A percentile compares a stretch with the other conserved stretches of the same genome.
Conservation (phyloP, 306 rosid genomes). For the Dicorynia guianensis region DNA sequence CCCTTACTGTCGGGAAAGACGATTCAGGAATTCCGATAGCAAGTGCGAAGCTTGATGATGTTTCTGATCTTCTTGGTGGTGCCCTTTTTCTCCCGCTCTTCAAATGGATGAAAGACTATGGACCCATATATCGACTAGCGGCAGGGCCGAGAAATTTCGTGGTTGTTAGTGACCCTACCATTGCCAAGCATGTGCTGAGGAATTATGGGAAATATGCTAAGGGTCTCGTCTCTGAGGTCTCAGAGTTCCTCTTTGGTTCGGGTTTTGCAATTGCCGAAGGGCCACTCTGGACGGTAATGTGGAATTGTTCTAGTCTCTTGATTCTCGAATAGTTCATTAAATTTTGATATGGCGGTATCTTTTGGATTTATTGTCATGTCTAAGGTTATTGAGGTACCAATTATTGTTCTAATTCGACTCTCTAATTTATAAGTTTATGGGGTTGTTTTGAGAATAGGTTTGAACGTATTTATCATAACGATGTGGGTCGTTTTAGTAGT, state of each 20-base stretch:
- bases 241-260: conserved; percentile 84
- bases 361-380: conserved; percentile 5
- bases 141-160: conserved; percentile 94
- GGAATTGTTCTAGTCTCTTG: conserved; percentile 21
- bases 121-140: conserved; percentile 85
- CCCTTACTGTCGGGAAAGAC: conserved; percentile 55
- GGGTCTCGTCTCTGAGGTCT: conserved; percentile 91
- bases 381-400: neutral
- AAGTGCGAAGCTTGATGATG: conserved; percentile 62
- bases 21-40: conserved; percentile 80
- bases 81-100: conserved; percentile 70
- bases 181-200: conserved; percentile 87
- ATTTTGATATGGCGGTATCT: neutral
- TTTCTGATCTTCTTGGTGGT: conserved; percentile 69
- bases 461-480: neutral
- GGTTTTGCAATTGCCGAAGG: conserved; percentile 98
- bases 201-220: conserved; percentile 79
- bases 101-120: conserved; percentile 89
- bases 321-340: neutral
- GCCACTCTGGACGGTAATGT: conserved; percentile 91
- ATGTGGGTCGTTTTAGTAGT: conserved; percentile 19
- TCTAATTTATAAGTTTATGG: neutral
- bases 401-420: neutral
- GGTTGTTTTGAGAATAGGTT: conserved; percentile 4
- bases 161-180: conserved; percentile 91